Base-by-base conservation (phyloP, 495 filamentous ascomycete species). In the Xylaria sp. region DNA sequence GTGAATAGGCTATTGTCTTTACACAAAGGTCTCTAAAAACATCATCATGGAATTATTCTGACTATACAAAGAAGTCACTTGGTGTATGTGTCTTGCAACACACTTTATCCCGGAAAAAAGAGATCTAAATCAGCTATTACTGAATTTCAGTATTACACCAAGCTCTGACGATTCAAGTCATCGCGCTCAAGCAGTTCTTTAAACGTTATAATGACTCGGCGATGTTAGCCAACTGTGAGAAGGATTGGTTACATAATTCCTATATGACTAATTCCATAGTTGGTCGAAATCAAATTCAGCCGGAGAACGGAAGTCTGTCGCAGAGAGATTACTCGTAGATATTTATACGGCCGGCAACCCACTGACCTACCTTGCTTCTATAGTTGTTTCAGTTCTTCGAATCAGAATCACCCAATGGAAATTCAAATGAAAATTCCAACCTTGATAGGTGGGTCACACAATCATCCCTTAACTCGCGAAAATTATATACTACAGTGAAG, bases 331-430 rank as follows among this genome's bases (percentile, higher is more conserved):
- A 3, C 35, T 37, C 8, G 35, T 8, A 37, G 4, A 37, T 37
- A 37, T 37, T 8, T 37, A 37, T 3, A n/a, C n/a, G n/a, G n/a
- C n/a, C n/a, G n/a, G n/a, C n/a, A n/a, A n/a, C n/a, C n/a, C n/a
- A n/a, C n/a, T n/a, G n/a, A n/a, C n/a, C n/a, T n/a, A n/a, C 48
- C 48, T 52, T 52, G 48, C 46, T 50, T 50, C 46, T 1, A 50
- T 21, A 3, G 7, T 5, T 8, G 48, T 52, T 15, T 52, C 21
- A 3, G 9, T 14, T 17, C 24, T 52, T 24, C 4, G 48, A 3
- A 12, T 41, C 40, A 41, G 40, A 5, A 11, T 41, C 40, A 8
- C 21, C 21, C 11, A 12, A 52, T 52, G 48, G 24, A 52, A 24
- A 24, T 50, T 50, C 46, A 21, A 50, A 11, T 2, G 48, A 52